Evolutionary conservation across 106 monocot species (phyloP).

Genomic region (Dendrobium catenatum): DNA sequence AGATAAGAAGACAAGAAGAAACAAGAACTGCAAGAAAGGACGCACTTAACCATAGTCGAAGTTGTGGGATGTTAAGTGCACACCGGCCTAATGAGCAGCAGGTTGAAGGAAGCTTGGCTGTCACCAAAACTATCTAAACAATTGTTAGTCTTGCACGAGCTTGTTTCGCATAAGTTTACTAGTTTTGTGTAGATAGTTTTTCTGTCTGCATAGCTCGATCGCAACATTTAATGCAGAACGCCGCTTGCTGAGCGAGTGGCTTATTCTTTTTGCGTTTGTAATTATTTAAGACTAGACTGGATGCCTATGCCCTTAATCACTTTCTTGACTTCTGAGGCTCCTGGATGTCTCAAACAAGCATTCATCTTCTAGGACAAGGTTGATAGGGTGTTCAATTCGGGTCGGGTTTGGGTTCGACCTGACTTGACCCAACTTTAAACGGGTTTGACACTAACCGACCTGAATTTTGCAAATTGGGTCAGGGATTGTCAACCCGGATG

Average conservation of each 20-base stretch:
- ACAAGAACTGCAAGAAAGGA: not conserved
- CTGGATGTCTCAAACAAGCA: conserved; percentile 19
- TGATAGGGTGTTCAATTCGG: too few relatives aligned
- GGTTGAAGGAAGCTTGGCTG: conserved; percentile 72
- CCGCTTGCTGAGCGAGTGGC: conserved; percentile 3
- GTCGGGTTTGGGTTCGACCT: too few relatives aligned
- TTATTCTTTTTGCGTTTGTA: conserved; percentile 10
- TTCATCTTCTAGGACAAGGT: conserved; percentile 40
- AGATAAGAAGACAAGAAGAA: not conserved
- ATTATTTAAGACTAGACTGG: not conserved
- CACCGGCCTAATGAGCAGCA: conserved; percentile 74
- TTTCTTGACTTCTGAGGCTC: not conserved
- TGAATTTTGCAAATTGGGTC: too few relatives aligned
- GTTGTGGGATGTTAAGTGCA: conserved; percentile 44
- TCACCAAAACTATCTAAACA: conserved; percentile 70
- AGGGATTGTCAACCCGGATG: too few relatives aligned
- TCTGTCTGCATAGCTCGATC: conserved; percentile 9
- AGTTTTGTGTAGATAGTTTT: not conserved
- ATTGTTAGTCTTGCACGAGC: not conserved
- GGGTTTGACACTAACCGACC: too few relatives aligned
- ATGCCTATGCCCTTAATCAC: not conserved
- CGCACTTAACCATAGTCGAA: conserved; percentile 12
- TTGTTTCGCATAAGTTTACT: conserved; percentile 5
- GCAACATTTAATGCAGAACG: conserved; percentile 35
- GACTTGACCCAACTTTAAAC: too few relatives aligned